Evolutionary conservation across 2,329 filamentous ascomycete species (phyloP), one percentile per base, ranked within the genome.

Genomic region (Emmonsiellopsis sp.): DNA sequence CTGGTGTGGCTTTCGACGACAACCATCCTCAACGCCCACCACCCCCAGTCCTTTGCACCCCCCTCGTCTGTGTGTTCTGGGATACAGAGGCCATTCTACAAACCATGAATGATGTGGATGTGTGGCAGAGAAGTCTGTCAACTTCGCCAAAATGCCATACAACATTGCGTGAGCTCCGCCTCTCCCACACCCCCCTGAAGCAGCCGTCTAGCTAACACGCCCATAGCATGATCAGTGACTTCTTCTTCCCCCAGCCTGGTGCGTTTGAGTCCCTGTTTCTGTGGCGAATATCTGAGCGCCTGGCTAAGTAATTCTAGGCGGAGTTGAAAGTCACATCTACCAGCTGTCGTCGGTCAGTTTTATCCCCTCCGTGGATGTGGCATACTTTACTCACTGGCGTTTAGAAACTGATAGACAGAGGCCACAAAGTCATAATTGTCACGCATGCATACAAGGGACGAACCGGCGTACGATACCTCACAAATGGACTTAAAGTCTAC

Each of bases 311-410:
- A 8, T 8, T 17, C 3, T 44, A 79, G 80, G 93, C 66, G 93
- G 93, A 63, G 84, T 98, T 60, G 93, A 98, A 75, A 95, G 89
- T 71, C 93, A 98, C 73, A 97, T 98, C 63, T 98, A 98, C 75
- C 93, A 98, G 71, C 78, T 98, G 42, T 93, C 92, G 34, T 88
- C 87, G 54, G 79, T 82, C 70, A 57, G 74, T 56, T 42, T 49
- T 56, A 53, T 31, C 21, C 11, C 33, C 34, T 34, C 5, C 13
- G 31, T 5, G 21, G 21, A 27, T 27, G 17, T 48, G 31, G 31
- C n/a, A 46, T 49, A 52, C 49, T 45, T 27, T 39, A 31, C 21
- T 37, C 21, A 57, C 60, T 44, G 49, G 44, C 37, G 17, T 40
- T 17, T 60, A 83, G 78, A 98, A 97, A 79, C 83, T 98, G 61